A percentile compares a stretch with the other conserved stretches of the same genome.
These are phyloP conservation scores for Paecilomyces variotii DNA, from an alignment of 2,329 filamentous ascomycete genomes.

Conservation along the genomic window DNA sequence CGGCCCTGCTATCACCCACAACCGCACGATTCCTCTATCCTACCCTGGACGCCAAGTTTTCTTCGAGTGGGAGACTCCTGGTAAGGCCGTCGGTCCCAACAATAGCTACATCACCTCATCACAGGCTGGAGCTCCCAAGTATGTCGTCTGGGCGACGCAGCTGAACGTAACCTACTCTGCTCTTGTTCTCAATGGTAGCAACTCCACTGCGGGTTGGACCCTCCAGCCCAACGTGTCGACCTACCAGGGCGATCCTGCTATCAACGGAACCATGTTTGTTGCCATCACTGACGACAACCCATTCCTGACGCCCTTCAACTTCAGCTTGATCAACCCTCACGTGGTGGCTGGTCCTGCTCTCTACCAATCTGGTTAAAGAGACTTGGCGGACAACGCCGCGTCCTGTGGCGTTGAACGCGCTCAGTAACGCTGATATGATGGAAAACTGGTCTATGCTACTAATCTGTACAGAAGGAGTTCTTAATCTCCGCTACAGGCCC, in stretches of 20 bases:
- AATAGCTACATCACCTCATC: conserved; percentile 68
- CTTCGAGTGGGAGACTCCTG: conserved; percentile 65
- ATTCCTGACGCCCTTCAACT: conserved; percentile 67
- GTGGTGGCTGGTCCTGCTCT: conserved; percentile 62
- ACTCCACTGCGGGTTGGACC: conserved; percentile 53
- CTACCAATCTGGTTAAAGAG: conserved; percentile 65
- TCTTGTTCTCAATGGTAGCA: conserved; percentile 45
- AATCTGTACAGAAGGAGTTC: background rate
- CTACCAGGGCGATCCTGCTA: conserved; percentile 58
- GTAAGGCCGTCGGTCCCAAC: conserved; percentile 64
- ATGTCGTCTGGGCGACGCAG: conserved; percentile 69
- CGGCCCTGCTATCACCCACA: conserved; percentile 56
- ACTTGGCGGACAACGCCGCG: background rate
- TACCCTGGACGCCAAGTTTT: conserved; percentile 66
- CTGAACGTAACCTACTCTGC: conserved; percentile 63
- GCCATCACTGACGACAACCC: conserved; percentile 63
- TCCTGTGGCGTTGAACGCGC: background rate
- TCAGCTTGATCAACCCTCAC: conserved; percentile 66
- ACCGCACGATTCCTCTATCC: conserved; percentile 62
- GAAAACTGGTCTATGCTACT: background rate
- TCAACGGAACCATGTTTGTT: conserved; percentile 75
- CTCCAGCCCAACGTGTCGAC: conserved; percentile 65
- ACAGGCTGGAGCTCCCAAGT: conserved; percentile 51
- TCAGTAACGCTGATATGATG: background rate
- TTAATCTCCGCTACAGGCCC: background rate